Evolutionary conservation across 2,329 filamentous ascomycete species (phyloP), one percentile per base, ranked within the genome.

Genomic region (Pseudonectria foliicola): DNA sequence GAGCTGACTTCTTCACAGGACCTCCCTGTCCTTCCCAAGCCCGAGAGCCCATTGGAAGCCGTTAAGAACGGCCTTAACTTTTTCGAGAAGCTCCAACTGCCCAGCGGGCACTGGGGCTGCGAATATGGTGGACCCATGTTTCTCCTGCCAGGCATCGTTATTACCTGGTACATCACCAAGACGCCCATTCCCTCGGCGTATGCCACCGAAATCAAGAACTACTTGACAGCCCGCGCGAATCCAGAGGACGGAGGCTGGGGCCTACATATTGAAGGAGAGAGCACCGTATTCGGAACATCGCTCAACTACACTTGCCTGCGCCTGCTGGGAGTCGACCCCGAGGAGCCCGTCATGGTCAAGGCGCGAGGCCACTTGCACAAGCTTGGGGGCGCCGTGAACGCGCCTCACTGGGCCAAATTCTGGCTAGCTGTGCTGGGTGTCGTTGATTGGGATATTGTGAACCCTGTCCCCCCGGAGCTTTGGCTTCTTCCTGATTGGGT

Each of bases 101-200:
- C 82, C 11, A 82, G 86, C 1, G 92, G 92, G 5, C 86, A 95
- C 55, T 98, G 92, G 92, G 92, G 73, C 5, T 96, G 90, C 65
- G 92, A 98, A 59, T 98, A 98, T 64, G 92, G 92, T 35, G 92
- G 92, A 1, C 92, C 92, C 4, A 90, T 95, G 85, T 98, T 98
- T 56, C 74, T 96, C 26, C 70, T 96, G 2, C 87, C 90, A 0
- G 86, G 90, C 29, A 59, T 95, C 14, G 78, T 95, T 42, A 78
- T 94, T 48, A 74, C 84, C 18, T 93, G 86, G 79, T 89, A 94
- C 57, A 83, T 83, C 34, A 96, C 89, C 43, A 80, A 89, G 56
- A 95, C 87, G 34, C 83, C 84, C 4, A 85, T 98, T 38, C 80
- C 88, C 2, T 75, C 78, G 42, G 77, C 84, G 39, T 82, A 88